Conservation (phyloP, 2,329 filamentous ascomycete species). For the Sclerotinia subarctica region DNA sequence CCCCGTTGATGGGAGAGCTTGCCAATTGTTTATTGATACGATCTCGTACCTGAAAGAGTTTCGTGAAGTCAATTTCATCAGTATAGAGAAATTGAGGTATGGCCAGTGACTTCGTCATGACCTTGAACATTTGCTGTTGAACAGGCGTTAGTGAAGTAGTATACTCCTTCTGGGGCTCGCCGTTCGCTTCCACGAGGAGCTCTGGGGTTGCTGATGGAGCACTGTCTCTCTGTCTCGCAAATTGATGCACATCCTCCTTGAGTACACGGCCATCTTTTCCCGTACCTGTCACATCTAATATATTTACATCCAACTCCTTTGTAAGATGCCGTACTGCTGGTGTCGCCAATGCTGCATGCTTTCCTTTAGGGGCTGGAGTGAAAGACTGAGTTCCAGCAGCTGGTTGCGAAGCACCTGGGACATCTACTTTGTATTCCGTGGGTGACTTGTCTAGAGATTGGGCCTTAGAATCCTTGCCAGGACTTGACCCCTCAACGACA, state of each 20-base stretch:
- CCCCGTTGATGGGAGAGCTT: constrained; percentile 39
- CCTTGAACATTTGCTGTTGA: constrained; percentile 94
- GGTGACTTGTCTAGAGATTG: constrained; percentile 4
- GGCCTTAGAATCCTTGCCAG: constrained; percentile 27
- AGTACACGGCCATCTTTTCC: constrained; percentile 87
- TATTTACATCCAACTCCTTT: constrained; percentile 75
- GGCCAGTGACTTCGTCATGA: constrained; percentile 85
- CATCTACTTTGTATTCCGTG: constrained; percentile 10
- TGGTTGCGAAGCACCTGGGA: constrained; percentile 1
- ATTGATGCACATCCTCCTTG: constrained; percentile 86
- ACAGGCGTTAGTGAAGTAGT: constrained; percentile 68
- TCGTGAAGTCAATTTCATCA: constrained; percentile 80
- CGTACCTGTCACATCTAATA: constrained; percentile 75
- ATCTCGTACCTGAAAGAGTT: constrained; percentile 67
- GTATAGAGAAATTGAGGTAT: constrained; percentile 97
- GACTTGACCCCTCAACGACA: constrained; percentile 39
- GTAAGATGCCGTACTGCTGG: constrained; percentile 87
- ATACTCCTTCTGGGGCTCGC: constrained; percentile 61
- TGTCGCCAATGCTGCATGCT: constrained; percentile 75
- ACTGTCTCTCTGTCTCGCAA: constrained; percentile 54
- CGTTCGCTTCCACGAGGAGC: constrained; percentile 22
- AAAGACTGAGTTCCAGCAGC: neutral
- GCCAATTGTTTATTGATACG: constrained; percentile 67
- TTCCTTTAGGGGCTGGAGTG: constrained; percentile 44
- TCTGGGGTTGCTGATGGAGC: constrained; percentile 30